Evolutionary conservation across 2,329 filamentous ascomycete genomes (phyloP).

Genomic region (Colletotrichum lentis): DNA sequence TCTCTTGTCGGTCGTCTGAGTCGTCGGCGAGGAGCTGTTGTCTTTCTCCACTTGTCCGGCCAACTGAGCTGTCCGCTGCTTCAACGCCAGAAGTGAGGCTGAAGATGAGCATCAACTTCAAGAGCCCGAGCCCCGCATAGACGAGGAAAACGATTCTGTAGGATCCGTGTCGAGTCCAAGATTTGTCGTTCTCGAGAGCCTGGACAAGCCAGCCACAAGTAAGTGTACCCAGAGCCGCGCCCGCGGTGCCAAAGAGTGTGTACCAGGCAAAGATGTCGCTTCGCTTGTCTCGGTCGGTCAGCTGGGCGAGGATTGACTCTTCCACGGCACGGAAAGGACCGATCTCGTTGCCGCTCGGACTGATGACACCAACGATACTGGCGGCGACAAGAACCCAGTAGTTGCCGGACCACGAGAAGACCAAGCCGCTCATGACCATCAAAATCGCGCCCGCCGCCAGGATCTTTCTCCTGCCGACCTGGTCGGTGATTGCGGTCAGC

Average conservation of each 20-base stretch:
- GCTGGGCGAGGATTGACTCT: conserved; percentile 66
- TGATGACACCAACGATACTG: conserved; percentile 69
- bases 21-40: background rate
- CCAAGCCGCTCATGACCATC: conserved; percentile 64
- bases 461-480: conserved; percentile 62
- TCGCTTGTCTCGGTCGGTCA: conserved; percentile 56
- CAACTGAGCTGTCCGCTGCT: conserved; percentile 40
- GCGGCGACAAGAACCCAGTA: conserved; percentile 68
- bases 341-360: conserved; percentile 68
- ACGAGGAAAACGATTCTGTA: conserved; percentile 65
- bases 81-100: conserved; percentile 59
- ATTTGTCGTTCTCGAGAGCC: conserved; percentile 52
- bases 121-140: conserved; percentile 64
- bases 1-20: background rate
- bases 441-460: conserved; percentile 62
- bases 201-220: conserved; percentile 67
- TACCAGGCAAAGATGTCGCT: conserved; percentile 71
- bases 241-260: conserved; percentile 64
- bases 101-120: conserved; percentile 64
- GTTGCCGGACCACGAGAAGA: conserved; percentile 61
- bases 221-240: conserved; percentile 67
- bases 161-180: conserved; percentile 56
- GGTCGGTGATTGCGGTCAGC: conserved; percentile 67
- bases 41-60: background rate
- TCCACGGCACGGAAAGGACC: conserved; percentile 70